Base-by-base conservation (phyloP, 768 basidiomycete genomes). In the Leccinum longicurvipes region DNA sequence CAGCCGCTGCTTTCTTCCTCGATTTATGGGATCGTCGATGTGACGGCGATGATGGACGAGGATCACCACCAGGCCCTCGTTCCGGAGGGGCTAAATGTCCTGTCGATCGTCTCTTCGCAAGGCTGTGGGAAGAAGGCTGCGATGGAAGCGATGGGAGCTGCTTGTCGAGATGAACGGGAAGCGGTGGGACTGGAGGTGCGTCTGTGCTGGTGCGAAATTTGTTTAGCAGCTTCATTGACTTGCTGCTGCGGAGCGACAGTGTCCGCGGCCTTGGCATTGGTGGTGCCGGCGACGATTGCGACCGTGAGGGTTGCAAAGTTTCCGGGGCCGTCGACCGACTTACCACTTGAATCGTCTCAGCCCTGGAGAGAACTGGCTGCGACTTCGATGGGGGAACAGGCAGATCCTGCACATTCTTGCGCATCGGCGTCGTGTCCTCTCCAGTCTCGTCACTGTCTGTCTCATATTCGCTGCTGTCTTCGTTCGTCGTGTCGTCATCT, bases 231-330 rank as follows among this genome's bases (percentile, higher is more conserved):
- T 67, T 76, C 72, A 81, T 73, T 21, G 83, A 84, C 56, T 76
- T 77, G 34, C 75, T 68, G 31, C 69, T 71, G 53, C 72, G 79
- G 17, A 85, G 72, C 3, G 83, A 82, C 50, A 77, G 58, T 1
- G 83, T 74, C 36, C 73, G 72, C 56, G 55, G 42, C 27, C 60
- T 62, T 9, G 56, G 44, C 39, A 47, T 29, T 19, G 47, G 45
- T 1, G 63, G 47, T 12, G 50, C 7, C 23, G 36, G 23, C 29
- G 53, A 47, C 17, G 63, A 39, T 44, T 60, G 54, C 7, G 55
- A 51, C 42, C 56, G 59, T 15, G 45, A 41, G 3, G 47, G 27
- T 27, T 27, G 45, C 17, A 48, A 36, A 2, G 25, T 34, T 49
- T 50, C 50, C 3, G 28, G 31, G 8, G 47, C 28, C 21, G 31